Conservation (phyloP, 257 asterid genomes). For the Solanum virginianum region DNA sequence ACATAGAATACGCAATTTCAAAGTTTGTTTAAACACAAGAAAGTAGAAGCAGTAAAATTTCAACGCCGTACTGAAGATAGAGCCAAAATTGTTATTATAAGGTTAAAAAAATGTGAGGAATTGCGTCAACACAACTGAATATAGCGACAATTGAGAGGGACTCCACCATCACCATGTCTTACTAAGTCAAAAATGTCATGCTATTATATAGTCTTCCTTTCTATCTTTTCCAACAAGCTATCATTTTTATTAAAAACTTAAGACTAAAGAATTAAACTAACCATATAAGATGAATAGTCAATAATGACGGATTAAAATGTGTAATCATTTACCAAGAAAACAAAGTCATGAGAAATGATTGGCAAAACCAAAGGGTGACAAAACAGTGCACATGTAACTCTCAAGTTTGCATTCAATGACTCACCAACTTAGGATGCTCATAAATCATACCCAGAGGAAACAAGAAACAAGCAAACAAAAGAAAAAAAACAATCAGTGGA, state of each 20-base stretch:
- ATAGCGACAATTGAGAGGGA: neutral
- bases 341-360: neutral
- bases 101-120: neutral
- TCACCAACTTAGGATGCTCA: neutral
- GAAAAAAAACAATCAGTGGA: neutral
- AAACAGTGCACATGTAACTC: neutral
- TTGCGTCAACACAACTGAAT: neutral
- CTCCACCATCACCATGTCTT: neutral
- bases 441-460: neutral
- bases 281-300: neutral
- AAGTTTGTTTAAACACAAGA: neutral
- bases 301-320: neutral
- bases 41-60: neutral
- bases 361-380: neutral
- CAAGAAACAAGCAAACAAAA: neutral
- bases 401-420: neutral
- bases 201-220: neutral
- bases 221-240: neutral
- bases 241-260: neutral
- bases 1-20: neutral
- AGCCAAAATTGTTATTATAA: neutral
- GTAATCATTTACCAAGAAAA: neutral
- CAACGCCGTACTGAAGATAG: neutral
- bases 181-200: neutral
- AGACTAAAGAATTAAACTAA: neutral